phyloP scores from a whole-genome alignment of 2,329 filamentous ascomycete species.

The Exophiala aquamarina region DNA sequence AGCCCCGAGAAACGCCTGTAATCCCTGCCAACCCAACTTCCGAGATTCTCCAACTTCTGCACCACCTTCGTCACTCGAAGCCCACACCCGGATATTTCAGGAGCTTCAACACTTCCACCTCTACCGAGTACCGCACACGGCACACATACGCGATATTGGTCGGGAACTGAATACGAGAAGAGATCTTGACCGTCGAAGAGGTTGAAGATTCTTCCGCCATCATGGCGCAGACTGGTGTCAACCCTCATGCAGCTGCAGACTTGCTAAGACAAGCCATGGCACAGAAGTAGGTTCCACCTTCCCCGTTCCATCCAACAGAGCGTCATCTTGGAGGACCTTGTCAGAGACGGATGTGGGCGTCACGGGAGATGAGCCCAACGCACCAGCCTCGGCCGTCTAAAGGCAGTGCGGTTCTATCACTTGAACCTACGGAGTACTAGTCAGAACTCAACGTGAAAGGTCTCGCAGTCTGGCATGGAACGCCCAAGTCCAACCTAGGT shows the following conservation, averaged over 20 bases:
- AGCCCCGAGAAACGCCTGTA: slow-evolving; percentile 15
- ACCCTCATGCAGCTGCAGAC: slow-evolving; percentile 55
- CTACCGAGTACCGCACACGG: slow-evolving; percentile 17
- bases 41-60: slow-evolving; percentile 28
- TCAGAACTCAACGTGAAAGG: background rate
- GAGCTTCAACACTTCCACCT: slow-evolving; percentile 11
- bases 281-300: slow-evolving; percentile 53
- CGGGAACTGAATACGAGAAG: background rate
- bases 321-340: slow-evolving; percentile 9
- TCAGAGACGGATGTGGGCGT: slow-evolving; percentile 3
- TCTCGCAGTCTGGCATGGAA: slow-evolving; percentile 3
- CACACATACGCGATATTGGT: slow-evolving; percentile 15
- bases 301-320: slow-evolving; percentile 16
- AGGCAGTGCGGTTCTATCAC: background rate
- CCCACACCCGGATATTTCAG: slow-evolving; percentile 21
- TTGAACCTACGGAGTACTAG: background rate
- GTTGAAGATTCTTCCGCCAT: slow-evolving; percentile 13
- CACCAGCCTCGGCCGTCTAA: slow-evolving; percentile 8
- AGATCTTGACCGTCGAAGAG: slow-evolving; percentile 14
- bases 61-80: slow-evolving; percentile 21
- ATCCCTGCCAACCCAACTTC: slow-evolving; percentile 22
- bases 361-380: slow-evolving; percentile 2
- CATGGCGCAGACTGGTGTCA: slow-evolving; percentile 33
- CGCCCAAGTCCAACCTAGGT: no score
- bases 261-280: slow-evolving; percentile 59